These are phyloP conservation scores for Capsicum pubescens DNA, from an alignment of 257 asterid species.

Conservation along the genomic window DNA sequence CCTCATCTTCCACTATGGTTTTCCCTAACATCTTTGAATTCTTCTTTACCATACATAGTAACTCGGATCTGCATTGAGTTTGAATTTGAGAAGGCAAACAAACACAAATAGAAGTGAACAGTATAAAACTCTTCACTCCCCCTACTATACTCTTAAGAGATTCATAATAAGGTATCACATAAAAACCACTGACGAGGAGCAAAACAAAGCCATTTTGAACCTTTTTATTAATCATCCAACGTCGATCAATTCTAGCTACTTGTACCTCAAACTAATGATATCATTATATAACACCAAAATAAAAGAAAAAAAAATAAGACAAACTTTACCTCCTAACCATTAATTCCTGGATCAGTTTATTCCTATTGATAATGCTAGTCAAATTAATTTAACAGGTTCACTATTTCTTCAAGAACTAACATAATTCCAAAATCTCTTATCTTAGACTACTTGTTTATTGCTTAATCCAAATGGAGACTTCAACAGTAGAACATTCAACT, in stretches of 20 bases:
- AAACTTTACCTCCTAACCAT: not conserved
- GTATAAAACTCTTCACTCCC: not conserved
- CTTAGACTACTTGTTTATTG: not conserved
- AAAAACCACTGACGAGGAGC: not conserved
- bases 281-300: not conserved
- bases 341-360: not conserved
- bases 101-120: not conserved
- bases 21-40: slow-evolving; percentile 70
- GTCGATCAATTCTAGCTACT: not conserved
- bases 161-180: not conserved
- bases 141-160: not conserved
- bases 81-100: slow-evolving; percentile 6
- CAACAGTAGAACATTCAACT: not conserved
- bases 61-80: slow-evolving; percentile 58
- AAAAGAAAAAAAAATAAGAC: not conserved
- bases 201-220: not conserved
- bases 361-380: slow-evolving; percentile 2
- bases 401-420: not conserved
- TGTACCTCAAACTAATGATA: not conserved
- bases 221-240: not conserved
- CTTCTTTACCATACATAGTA: slow-evolving; percentile 83
- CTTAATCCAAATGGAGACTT: not conserved
- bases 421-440: not conserved
- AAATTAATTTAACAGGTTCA: not conserved
- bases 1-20: slow-evolving; percentile 47